Percentiles rank a stretch among this genome's conserved stretches.
phyloP scores from a whole-genome alignment of 345 rosid species.

The Salix suchowensis region DNA sequence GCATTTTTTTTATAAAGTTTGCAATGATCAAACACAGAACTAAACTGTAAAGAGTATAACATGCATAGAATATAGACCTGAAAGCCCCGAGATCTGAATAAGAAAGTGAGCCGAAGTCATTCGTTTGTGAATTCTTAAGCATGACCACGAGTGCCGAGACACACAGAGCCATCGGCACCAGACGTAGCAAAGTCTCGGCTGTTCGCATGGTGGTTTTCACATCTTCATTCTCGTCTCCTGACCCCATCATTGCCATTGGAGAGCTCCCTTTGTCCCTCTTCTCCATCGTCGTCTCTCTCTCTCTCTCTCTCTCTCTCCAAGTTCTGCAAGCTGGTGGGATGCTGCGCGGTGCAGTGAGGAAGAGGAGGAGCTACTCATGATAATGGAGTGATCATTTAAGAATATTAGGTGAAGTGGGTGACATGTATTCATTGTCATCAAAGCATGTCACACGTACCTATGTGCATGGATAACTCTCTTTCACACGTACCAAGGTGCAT shows the following conservation, averaged over 20 bases:
- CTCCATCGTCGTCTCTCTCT: conserved; percentile 4
- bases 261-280: conserved; percentile 18
- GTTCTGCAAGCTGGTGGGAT: too few relatives aligned
- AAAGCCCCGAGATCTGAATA: conserved; percentile 78
- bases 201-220: conserved; percentile 15
- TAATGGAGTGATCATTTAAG: not conserved
- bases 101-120: conserved; percentile 66
- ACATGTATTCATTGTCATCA: conserved; percentile 12
- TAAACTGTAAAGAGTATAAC: not conserved
- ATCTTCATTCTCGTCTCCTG: conserved; percentile 10
- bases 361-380: not conserved
- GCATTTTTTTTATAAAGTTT: too few relatives aligned
- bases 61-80: conserved; percentile 30
- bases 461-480: conserved; percentile 12
- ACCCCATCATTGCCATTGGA: conserved; percentile 15
- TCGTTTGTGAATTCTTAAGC: conserved; percentile 61
- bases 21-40: not conserved
- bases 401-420: conserved; percentile 9
- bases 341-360: not conserved
- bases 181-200: conserved; percentile 51
- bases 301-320: too few relatives aligned
- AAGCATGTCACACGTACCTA: conserved; percentile 5
- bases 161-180: conserved; percentile 58
- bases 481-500: too few relatives aligned
- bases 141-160: conserved; percentile 58